A percentile compares a stretch with the other conserved stretches of the same genome.
Evolutionary conservation across 345 rosid genomes (phyloP).

Genomic region (Combretum micranthum): DNA sequence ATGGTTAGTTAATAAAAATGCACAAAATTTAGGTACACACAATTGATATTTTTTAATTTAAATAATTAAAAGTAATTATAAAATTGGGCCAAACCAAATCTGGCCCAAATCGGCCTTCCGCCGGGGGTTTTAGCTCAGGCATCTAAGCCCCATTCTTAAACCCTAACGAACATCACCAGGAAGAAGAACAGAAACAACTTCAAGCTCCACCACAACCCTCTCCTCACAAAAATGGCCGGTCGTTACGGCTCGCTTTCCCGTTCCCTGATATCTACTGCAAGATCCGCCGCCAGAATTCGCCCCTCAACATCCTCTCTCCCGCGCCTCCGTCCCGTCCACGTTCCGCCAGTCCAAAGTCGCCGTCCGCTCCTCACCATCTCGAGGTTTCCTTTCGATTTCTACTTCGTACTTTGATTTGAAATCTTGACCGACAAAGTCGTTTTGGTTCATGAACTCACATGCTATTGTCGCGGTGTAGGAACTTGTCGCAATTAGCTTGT

Average conservation of each 20-base stretch:
- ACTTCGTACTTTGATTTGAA: not conserved
- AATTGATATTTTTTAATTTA: no score
- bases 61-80: no score
- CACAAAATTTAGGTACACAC: no score
- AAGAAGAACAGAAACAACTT: no score
- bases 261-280: constrained; percentile 13
- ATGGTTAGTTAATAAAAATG: no score
- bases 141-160: no score
- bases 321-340: constrained; percentile 12
- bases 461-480: constrained; percentile 1
- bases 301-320: constrained; percentile 11
- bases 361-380: constrained; percentile 11
- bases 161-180: no score
- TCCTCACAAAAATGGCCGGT: constrained; percentile 13
- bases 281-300: constrained; percentile 17
- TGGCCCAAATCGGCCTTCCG: no score
- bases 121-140: no score
- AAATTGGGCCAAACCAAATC: no score
- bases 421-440: not conserved
- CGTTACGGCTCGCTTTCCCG: constrained; percentile 19
- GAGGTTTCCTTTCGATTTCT: constrained; percentile 8
- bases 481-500: constrained; percentile 17
- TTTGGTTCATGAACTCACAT: not conserved
- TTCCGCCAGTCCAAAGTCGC: constrained; percentile 11
- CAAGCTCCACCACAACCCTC: no score